Base-by-base conservation (phyloP, 2,329 filamentous ascomycete genomes). In the Microcyclosporella mali region DNA sequence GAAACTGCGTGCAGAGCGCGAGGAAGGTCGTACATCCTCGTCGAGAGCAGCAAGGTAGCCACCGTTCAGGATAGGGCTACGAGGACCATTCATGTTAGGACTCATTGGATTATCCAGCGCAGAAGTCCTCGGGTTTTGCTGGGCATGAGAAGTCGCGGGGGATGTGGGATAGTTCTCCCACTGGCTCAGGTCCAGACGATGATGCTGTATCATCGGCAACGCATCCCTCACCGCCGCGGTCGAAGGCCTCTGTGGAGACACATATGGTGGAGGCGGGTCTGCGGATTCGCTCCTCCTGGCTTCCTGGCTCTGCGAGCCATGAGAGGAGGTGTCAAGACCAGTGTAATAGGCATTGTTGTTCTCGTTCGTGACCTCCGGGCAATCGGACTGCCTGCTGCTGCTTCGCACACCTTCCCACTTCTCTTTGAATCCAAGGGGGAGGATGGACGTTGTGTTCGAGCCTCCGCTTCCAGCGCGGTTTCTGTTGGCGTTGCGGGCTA, bases 301-400 rank as follows among this genome's bases (percentile, higher is more conserved):
- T 21, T 30, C 42, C 33, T 15, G 14, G 21, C 34, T 29, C 18
- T 35, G 33, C 10, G 29, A 35, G 21, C 33, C 35, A 9, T 46
- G 42, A 6, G 42, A 46, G 2, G 52, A 52, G 6, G 54, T 56
- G 17, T 57, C 52, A 10, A 57, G 46, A 9, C 51, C 45, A 3
- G 52, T 55, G 46, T 44, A 48, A 47, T 56, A 57, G 16, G 51
- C 43, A 30, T 49, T 45, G 30, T 52, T 52, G 16, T 44, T 33
- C 3, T n/a, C 15, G n/a, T 32, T 44, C 6, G 37, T 43, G 15
- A 47, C 37, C 19, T 45, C 37, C n/a, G 38, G 46, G 2, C 31
- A 15, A 28, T 39, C 30, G 21, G 15, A 21, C 15, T 34, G 14
- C 8, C 18, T 34, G 33, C 33, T 32, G 12, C 48, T 47, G 40